Evolutionary conservation across 2,329 filamentous ascomycete species (phyloP).

Genomic region (Cucurbitaria berberidis): DNA sequence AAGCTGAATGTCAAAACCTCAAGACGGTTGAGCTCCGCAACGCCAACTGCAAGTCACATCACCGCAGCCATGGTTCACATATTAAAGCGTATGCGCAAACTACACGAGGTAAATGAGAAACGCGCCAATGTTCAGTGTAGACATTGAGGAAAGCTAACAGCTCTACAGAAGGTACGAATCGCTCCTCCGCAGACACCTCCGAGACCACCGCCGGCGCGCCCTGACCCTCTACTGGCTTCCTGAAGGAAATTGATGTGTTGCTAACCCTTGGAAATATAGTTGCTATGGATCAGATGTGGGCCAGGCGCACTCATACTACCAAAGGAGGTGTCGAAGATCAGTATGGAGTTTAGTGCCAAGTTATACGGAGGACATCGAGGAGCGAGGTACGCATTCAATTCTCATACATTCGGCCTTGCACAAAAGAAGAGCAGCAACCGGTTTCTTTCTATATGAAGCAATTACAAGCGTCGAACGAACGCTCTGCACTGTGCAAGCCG

Average conservation of each 20-base stretch:
- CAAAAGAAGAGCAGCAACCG: not conserved
- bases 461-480: too few species aligned
- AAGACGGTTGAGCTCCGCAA: conserved; percentile 28
- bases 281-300: conserved; percentile 77
- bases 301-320: conserved; percentile 84
- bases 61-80: conserved; percentile 59
- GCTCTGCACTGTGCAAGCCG: too few species aligned
- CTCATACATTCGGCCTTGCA: conserved; percentile 10
- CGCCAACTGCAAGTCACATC: conserved; percentile 16
- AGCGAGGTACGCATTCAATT: conserved; percentile 62
- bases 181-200: conserved; percentile 21
- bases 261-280: conserved; percentile 53
- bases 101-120: conserved; percentile 68
- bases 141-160: conserved; percentile 27
- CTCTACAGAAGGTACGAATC: conserved; percentile 40
- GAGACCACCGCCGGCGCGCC: conserved; percentile 10
- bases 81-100: conserved; percentile 73
- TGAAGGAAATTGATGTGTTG: not conserved
- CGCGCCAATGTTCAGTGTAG: not conserved
- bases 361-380: conserved; percentile 73
- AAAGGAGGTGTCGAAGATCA: conserved; percentile 74
- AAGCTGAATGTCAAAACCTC: conserved; percentile 30
- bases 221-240: not conserved
- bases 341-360: conserved; percentile 71
- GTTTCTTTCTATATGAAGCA: too few species aligned